Conservation (phyloP, 2,329 filamentous ascomycete species). For the Trichoderma pleuroti region DNA sequence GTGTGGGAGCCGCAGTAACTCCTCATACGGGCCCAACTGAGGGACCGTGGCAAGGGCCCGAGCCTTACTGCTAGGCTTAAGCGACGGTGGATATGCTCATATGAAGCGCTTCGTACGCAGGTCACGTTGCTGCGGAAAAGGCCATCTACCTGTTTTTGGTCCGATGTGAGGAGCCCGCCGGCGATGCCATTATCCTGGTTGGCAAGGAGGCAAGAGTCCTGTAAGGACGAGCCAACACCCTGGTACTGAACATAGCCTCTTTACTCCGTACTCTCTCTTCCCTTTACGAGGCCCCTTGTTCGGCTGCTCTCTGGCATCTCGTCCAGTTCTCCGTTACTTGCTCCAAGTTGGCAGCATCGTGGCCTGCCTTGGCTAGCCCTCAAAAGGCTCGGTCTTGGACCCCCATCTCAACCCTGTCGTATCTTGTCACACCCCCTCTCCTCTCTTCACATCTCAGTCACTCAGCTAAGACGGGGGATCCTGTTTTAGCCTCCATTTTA, state of each 20-base stretch:
- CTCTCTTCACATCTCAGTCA: background rate
- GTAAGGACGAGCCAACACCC: slow-evolving; percentile 9
- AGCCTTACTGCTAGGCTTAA: background rate
- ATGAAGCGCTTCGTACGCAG: background rate
- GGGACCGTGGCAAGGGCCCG: background rate
- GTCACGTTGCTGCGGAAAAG: background rate
- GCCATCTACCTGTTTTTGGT: background rate
- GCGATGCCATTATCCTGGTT: background rate
- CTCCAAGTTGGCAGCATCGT: background rate
- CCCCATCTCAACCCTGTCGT: background rate
- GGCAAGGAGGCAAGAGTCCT: background rate
- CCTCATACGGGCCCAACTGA: background rate
- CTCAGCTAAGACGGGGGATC: slow-evolving; percentile 10
- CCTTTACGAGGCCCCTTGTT: background rate
- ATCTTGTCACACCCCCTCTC: background rate
- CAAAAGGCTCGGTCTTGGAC: background rate
- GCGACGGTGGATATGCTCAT: background rate
- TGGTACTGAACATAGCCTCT: background rate
- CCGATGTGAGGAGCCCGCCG: slow-evolving; percentile 1
- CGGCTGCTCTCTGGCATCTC: background rate
- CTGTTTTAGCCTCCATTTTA: slow-evolving; percentile 4
- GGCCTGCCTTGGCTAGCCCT: background rate
- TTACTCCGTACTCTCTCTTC: background rate
- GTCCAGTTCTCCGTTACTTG: background rate
- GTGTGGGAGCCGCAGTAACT: background rate